Base-by-base conservation (phyloP, 2,329 filamentous ascomycete species). In the Orbilia brochopaga region DNA sequence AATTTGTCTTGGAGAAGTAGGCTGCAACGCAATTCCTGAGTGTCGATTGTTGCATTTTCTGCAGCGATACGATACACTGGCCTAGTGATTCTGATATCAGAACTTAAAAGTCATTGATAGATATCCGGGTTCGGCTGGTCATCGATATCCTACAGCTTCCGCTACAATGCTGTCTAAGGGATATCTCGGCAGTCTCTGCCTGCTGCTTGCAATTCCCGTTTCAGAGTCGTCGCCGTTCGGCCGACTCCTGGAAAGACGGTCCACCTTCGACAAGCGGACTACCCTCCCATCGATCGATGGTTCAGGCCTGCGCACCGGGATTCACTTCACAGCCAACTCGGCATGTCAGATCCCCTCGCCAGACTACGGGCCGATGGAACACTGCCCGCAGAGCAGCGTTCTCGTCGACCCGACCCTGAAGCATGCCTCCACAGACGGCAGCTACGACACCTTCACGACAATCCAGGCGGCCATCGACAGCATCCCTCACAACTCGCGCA, bases 401-500 rank as follows among this genome's bases (percentile, higher is more conserved):
- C 59, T 70, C 21, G 66, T 70, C 48, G 66, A 70, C 23, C 59
- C 66, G 1, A 52, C 66, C 19, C 55, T 70, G 66, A 56, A 59
- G 44, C 66, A 70, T 52, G 63, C 64, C 46, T 70, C 66, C 4
- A 23, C 7, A 24, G 66, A 70, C 27, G 27, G 27, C 27, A 32
- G 27, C 21, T 70, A 70, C 27, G 58, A 59, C 27, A 70, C 66
- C 21, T 70, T 52, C n/a, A 53, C 59, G 13, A 70, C 66, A n/a
- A 70, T 70, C 50, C 66, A 70, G 32, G 44, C 63, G 32, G 66
- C 66, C 48, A 70, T 70, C 42, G 59, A 70, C n/a, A 59, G 48
- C 21, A 70, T 70, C 40, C 59, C 59, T 1, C 54, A 60, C 11
- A 60, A 55, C 17, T 48, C 42, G 19, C 66, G 66, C 21, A 48